Evolutionary conservation across 192 early-diverging fungal genomes (phyloP).

Genomic region (Diversispora epigaea): DNA sequence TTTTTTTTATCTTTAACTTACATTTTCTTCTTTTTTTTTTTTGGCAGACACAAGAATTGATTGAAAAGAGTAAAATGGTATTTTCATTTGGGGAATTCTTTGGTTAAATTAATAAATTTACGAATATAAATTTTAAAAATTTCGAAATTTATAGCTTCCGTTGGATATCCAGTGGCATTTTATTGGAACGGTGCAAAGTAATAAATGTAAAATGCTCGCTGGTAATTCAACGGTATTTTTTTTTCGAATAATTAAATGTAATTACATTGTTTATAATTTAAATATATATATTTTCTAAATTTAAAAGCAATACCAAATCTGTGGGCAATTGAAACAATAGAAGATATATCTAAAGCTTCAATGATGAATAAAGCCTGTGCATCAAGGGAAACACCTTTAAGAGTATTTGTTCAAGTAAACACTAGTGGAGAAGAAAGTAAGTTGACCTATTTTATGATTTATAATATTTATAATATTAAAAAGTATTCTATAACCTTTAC

Average conservation of each 20-base stretch:
- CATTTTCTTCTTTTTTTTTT: neutral
- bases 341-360: conserved; percentile 78
- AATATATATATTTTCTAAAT: neutral
- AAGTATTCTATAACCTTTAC: too few species aligned
- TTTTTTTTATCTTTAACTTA: conserved; percentile 36
- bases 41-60: conserved; percentile 86
- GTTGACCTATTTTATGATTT: neutral
- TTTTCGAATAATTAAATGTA: neutral
- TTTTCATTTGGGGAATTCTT: neutral
- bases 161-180: conserved; percentile 96
- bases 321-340: conserved; percentile 91
- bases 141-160: conserved; percentile 56
- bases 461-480: too few species aligned
- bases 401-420: conserved; percentile 93
- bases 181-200: conserved; percentile 93
- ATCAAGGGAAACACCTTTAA: conserved; percentile 53
- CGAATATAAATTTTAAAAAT: too few species aligned
- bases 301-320: conserved; percentile 75
- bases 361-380: conserved; percentile 78
- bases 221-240: conserved; percentile 34
- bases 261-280: neutral
- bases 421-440: conserved; percentile 86
- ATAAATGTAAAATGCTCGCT: conserved; percentile 92
- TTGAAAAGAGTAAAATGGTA: conserved; percentile 79
- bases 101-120: neutral